Base-by-base conservation (phyloP, 352 stramenopile genomes). In the Globisporangium paddicum region DNA sequence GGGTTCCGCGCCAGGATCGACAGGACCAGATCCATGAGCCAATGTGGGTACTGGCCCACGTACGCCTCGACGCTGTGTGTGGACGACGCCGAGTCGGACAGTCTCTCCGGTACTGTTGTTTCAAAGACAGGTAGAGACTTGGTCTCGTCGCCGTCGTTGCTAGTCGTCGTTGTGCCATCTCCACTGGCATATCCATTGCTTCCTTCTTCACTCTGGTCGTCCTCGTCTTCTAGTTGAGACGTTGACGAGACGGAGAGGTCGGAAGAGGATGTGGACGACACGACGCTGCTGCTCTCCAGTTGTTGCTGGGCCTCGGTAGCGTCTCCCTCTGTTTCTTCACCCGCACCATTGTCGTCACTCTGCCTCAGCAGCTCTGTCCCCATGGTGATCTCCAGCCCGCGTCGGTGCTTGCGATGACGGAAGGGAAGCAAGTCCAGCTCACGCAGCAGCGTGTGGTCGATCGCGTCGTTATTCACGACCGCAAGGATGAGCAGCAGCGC, bases 341-440 rank as follows among this genome's bases (percentile, higher is more conserved):
- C 58, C 28, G 28, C 68, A n/a, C 55, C 40, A 11, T 42, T 51
- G 5, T 16, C 57, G 14, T 38, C 52, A 49, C 63, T 54, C 42
- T 59, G 25, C 19, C 35, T 28, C 8, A 19, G 8, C n/a, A 10
- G 28, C 32, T 54, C 47, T 6, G 21, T 26, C 47, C 13, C 34
- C 26, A 25, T 18, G 30, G 32, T 35, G 23, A 37, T 26, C 9
- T 41, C 7, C 6, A 42, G 26, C 28, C 16, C 18, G 32, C n/a
- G 49, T 40, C 72, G 73, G 47, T 68, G 64, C 11, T 69, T 51
- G 25, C 63, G 71, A 56, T 79, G 59, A 30, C 78, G 72, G 23
- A 77, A 75, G 3, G 81, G 82, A n/a, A 89, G 51, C 8, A 93
- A 13, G 30, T 82, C 62, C 28, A 89, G 68, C 41, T 90, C 79